A percentile compares a stretch with the other conserved stretches of the same genome.
Conservation (phyloP, 1,139 yeast species). For the Geotrichum carabidarum region DNA sequence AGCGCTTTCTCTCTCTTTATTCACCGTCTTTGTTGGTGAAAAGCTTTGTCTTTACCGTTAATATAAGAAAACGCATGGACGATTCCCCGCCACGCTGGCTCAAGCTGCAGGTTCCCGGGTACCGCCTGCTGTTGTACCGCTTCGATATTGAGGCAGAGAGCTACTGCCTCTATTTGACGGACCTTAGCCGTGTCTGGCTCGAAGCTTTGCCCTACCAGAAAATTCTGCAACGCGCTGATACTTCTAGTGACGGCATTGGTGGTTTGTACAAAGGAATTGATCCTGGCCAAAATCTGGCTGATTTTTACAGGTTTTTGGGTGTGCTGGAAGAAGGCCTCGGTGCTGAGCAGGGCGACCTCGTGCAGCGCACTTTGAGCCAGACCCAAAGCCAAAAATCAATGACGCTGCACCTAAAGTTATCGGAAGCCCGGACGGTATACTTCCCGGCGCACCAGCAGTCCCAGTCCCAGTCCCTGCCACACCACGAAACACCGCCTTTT, state of each 20-base stretch:
- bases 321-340: background rate
- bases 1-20: background rate
- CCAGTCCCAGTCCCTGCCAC: background rate
- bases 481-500: background rate
- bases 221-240: slow-evolving; percentile 7
- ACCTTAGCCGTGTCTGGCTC: slow-evolving; percentile 8
- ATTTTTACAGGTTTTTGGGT: background rate
- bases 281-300: slow-evolving; percentile 2
- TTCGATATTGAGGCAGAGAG: slow-evolving; percentile 10
- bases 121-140: slow-evolving; percentile 11
- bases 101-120: slow-evolving; percentile 9
- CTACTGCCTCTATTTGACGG: slow-evolving; percentile 13
- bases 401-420: background rate
- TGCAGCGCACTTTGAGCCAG: background rate
- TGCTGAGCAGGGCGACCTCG: background rate
- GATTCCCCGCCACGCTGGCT: slow-evolving; percentile 13
- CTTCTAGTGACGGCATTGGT: background rate
- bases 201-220: slow-evolving; percentile 9
- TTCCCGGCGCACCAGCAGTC: background rate
- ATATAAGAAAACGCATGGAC: background rate
- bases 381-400: background rate
- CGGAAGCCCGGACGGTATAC: background rate
- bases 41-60: background rate
- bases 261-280: background rate
- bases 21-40: background rate